Evolutionary conservation across 805 yeast species (phyloP), one percentile per base, ranked within the genome.

Genomic region (Grigorovia transvaalensis): DNA sequence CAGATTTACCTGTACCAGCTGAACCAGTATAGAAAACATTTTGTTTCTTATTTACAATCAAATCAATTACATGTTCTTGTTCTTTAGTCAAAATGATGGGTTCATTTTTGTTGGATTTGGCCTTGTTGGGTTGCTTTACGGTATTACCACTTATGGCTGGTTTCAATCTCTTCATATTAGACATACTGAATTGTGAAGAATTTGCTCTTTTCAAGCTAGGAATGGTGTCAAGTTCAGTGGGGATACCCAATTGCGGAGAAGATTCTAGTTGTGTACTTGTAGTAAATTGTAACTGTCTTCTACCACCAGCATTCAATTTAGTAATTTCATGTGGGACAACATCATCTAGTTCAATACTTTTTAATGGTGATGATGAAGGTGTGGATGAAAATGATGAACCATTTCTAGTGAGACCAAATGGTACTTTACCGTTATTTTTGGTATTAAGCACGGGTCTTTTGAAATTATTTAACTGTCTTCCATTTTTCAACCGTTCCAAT

Each of bases 1-100:
- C 81, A 1, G 95, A 85, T 64, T 86, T 86, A 70, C 95, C 95
- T 1, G 95, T 86, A 68, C 95, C 95, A 0, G 95, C 95, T 55
- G 86, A 78, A 51, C 95, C 95, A 0, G 95, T 85, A 60, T 81
- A 85, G 57, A 86, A 86, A 1, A 86, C 73, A 55, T 77, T 84
- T 45, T 70, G 60, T 2, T 76, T 73, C 20, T 75, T 74, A 15
- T 73, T 66, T 7, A 84, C 73, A 9, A 82, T 81, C 12, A 75
- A 63, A 20, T 76, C 71, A 8, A 85, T 57, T 7, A 86, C 81
- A 23, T 61, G 60, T 50, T 68, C 64, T 65, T 81, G 87, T 63
- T 81, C 85, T 8, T 60, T 63, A 17, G 75, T 68, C 7, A 72
- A 59, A 6, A 52, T 23, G 11, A 49, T 20, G 18, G 20, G 47